These are phyloP conservation scores for Phytophthora uliginosa DNA, from an alignment of 352 stramenopile genomes.

Conservation along the genomic window DNA sequence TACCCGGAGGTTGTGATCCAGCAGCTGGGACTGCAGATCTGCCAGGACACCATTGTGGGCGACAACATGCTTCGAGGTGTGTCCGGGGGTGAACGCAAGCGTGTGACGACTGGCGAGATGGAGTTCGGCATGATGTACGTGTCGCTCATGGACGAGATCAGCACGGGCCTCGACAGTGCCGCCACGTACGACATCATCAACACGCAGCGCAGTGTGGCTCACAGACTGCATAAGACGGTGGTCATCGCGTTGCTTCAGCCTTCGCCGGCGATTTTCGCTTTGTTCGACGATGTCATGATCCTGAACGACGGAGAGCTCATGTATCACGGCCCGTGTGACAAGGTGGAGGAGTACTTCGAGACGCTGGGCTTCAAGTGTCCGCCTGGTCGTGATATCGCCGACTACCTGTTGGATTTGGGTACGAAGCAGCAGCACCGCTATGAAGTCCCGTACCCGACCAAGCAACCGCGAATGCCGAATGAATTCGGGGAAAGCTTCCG, in stretches of 20 bases:
- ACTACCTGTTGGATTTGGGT: constrained; percentile 45
- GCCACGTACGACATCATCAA: constrained; percentile 30
- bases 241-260: constrained; percentile 22
- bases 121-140: constrained; percentile 75
- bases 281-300: constrained; percentile 28
- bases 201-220: constrained; percentile 21
- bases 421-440: constrained; percentile 40
- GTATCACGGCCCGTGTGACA: constrained; percentile 27
- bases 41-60: constrained; percentile 47
- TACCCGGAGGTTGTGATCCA: constrained; percentile 22
- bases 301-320: constrained; percentile 21
- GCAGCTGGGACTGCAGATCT: constrained; percentile 25
- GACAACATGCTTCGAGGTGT: constrained; percentile 83
- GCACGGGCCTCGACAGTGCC: constrained; percentile 54
- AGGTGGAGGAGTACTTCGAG: constrained; percentile 46
- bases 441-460: constrained; percentile 4
- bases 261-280: constrained; percentile 18
- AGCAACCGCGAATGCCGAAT: constrained; percentile 12
- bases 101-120: constrained; percentile 70
- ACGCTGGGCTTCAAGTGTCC: constrained; percentile 42
- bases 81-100: constrained; percentile 80
- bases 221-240: constrained; percentile 16
- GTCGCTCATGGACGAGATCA: constrained; percentile 88
- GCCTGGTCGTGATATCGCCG: constrained; percentile 33
- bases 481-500: constrained; percentile 47